Evolutionary conservation across 179 eudicot genomes (phyloP).

Genomic region (Dionaea muscipula): DNA sequence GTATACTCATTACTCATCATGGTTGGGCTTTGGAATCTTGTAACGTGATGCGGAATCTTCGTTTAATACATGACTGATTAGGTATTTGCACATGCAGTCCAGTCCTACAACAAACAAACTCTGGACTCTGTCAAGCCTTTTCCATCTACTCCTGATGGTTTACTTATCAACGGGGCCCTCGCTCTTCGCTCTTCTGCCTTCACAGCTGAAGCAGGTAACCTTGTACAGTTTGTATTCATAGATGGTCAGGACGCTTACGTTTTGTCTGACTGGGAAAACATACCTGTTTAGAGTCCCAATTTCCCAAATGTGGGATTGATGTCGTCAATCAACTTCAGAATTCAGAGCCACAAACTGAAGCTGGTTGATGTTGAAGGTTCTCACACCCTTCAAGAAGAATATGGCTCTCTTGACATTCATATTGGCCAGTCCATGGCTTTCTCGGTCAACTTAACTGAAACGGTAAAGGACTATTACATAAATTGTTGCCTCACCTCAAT

Average conservation of each 20-base stretch:
- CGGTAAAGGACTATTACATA: constrained; percentile 36
- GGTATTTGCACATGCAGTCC: too few relatives aligned
- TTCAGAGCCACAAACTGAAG: constrained; percentile 30
- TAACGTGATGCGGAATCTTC: too few relatives aligned
- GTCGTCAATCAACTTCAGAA: constrained; percentile 32
- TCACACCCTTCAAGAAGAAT: constrained; percentile 24
- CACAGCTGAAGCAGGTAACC: constrained; percentile 59
- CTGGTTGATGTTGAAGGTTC: constrained; percentile 48
- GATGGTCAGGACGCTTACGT: background rate
- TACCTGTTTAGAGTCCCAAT: constrained; percentile 34
- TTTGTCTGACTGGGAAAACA: constrained; percentile 23
- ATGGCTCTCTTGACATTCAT: constrained; percentile 34
- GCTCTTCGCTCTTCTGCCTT: constrained; percentile 35
- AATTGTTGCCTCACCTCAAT: constrained; percentile 35
- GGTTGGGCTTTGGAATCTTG: too few relatives aligned
- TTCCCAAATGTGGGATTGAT: constrained; percentile 32
- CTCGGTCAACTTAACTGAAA: constrained; percentile 32
- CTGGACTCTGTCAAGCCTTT: constrained; percentile 74
- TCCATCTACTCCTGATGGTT: too few relatives aligned
- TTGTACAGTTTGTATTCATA: background rate
- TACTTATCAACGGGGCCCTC: constrained; percentile 72
- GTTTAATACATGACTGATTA: too few relatives aligned
- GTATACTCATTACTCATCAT: too few relatives aligned
- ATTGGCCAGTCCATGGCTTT: constrained; percentile 35
- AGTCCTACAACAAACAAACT: constrained; percentile 37